Percentiles rank a stretch among this genome's conserved stretches.
These are phyloP conservation scores for Cadophora sp. DNA, from an alignment of 2,329 filamentous ascomycete species.

Conservation along the genomic window DNA sequence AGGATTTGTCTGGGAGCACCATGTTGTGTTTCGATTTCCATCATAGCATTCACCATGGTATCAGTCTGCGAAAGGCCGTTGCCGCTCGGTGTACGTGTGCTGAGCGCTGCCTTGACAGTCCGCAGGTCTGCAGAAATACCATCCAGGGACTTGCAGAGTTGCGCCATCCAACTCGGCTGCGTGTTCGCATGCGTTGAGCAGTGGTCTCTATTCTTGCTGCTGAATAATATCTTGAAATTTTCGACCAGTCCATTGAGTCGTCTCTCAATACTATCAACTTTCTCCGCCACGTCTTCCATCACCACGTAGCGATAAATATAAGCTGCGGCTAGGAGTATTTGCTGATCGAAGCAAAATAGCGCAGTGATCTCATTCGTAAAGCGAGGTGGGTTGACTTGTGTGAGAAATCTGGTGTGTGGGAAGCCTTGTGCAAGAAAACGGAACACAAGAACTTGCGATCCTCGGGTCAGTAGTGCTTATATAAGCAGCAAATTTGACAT, in stretches of 20 bases:
- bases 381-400: neutral
- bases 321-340: slow-evolving; percentile 2
- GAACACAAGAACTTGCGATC: neutral
- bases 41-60: slow-evolving; percentile 9
- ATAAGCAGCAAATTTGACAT: slow-evolving; percentile 4
- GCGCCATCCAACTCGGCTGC: slow-evolving; percentile 8
- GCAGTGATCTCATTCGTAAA: neutral
- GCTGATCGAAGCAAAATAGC: neutral
- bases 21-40: slow-evolving; percentile 9
- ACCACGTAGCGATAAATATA: slow-evolving; percentile 5
- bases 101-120: slow-evolving; percentile 18
- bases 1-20: slow-evolving; percentile 4
- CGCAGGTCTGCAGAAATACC: slow-evolving; percentile 20
- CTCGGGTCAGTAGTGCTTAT: neutral
- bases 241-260: slow-evolving; percentile 13
- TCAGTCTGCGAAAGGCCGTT: neutral
- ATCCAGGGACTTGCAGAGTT: slow-evolving; percentile 17
- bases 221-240: slow-evolving; percentile 19
- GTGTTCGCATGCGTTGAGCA: slow-evolving; percentile 5
- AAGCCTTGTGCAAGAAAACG: slow-evolving; percentile 1
- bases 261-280: slow-evolving; percentile 19
- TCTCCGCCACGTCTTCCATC: slow-evolving; percentile 16
- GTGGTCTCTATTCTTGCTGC: slow-evolving; percentile 5
- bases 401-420: neutral
- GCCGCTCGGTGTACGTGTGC: slow-evolving; percentile 1